Conservation (phyloP, 345 rosid genomes). For the Euphorbia peplus region DNA sequence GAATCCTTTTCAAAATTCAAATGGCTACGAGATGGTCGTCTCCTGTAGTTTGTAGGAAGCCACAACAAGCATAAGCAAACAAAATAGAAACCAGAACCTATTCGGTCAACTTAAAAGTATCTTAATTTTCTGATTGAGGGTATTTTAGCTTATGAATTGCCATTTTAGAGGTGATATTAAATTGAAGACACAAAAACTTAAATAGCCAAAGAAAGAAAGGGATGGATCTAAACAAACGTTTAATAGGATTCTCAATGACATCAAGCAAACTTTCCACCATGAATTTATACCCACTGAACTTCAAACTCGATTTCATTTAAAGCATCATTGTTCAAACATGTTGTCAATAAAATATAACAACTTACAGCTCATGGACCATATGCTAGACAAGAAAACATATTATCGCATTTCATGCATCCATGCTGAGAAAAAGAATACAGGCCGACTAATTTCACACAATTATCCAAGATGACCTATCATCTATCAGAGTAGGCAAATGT, state of each 20-base stretch:
- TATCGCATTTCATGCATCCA: background rate
- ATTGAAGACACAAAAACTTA: background rate
- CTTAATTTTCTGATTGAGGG: background rate
- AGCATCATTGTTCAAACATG: background rate
- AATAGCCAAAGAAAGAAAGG: background rate
- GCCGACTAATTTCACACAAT: background rate
- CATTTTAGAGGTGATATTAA: background rate
- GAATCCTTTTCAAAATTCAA: slow-evolving; percentile 39
- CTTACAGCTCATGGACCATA: background rate
- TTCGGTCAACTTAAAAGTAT: background rate
- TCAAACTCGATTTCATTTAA: background rate
- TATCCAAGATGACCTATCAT: background rate
- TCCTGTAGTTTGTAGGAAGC: slow-evolving; percentile 42
- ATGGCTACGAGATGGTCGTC: slow-evolving; percentile 43
- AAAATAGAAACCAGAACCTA: background rate
- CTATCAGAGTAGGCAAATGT: background rate
- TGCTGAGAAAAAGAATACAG: slow-evolving; percentile 4
- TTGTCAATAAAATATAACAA: background rate
- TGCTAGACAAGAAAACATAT: background rate
- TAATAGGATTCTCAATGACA: background rate
- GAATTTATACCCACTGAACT: background rate
- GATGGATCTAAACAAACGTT: background rate
- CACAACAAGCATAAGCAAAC: background rate
- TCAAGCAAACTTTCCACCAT: background rate
- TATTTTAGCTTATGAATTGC: background rate